Base-by-base conservation (phyloP, 1,284 basidiomycete species). In the Ceratobasidium sp. region DNA sequence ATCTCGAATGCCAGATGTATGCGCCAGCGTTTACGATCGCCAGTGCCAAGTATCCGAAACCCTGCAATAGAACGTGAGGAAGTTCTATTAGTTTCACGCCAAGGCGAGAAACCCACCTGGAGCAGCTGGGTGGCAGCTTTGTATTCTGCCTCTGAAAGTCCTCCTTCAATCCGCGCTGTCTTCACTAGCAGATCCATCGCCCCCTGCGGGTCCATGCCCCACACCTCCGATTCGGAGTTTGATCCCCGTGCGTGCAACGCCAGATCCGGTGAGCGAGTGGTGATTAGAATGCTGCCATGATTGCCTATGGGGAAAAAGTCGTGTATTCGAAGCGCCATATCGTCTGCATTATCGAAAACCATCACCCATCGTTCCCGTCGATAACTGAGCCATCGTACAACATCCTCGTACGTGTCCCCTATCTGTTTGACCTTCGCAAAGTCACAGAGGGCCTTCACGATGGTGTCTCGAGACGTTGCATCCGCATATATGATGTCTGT, bases 251-350 rank as follows among this genome's bases (percentile, higher is more conserved):
- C n/a, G 11, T 66, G 48, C 14, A 39, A 13, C 27, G n/a, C 73
- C 13, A 65, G 22, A 24, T 58, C 73, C 22, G 29, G 73, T n/a
- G 22, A 34, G 4, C 73, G 61, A 16, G 73, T 65, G 11, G 73
- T 74, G 16, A 74, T 48, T n/a, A 74, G 1, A 11, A 74, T 66
- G 24, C 34, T 65, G 9, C 73, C 73, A 22, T 56, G 24, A 41
- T n/a, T n/a, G n/a, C n/a, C n/a, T n/a, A n/a, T n/a, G n/a, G n/a
- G n/a, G n/a, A n/a, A n/a, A n/a, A n/a, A 65, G 1, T 34, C 27
- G 39, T 13, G 39, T 13, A 41, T 7, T 6, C 13, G 7, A 13
- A 41, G 7, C 6, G 6, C 39, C 6, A 13, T 7, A 7, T 13
- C 39, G 39, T 41, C 39, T 6, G 39, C 39, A 13, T 41, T 41